Evolutionary conservation across 148 eudicot species (phyloP).

Genomic region (Heliosperma pusillum): DNA sequence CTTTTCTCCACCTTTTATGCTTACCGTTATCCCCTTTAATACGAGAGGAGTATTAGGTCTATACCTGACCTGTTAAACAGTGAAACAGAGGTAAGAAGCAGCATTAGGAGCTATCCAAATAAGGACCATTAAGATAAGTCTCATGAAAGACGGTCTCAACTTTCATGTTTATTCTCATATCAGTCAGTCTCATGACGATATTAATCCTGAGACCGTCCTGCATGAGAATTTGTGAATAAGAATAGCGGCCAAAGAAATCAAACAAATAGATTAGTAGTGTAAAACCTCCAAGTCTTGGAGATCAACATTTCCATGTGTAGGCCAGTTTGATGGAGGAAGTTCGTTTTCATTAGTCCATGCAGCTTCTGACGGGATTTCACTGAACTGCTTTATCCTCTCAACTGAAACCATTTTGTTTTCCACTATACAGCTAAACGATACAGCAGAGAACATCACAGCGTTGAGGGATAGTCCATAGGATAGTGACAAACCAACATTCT

Average conservation of each 20-base stretch:
- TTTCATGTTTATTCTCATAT: no score
- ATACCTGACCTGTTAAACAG: constrained; percentile 64
- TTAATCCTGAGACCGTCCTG: no score
- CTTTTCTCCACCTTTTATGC: constrained; percentile 85
- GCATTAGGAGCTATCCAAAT: background rate
- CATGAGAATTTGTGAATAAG: no score
- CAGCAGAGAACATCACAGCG: constrained; percentile 50
- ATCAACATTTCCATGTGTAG: constrained; percentile 61
- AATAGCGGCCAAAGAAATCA: background rate
- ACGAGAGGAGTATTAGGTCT: constrained; percentile 84
- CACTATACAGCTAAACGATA: constrained; percentile 77
- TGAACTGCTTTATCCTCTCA: constrained; percentile 88
- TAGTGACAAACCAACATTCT: constrained; percentile 79
- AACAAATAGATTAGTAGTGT: background rate
- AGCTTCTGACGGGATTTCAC: constrained; percentile 75
- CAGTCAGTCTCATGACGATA: no score
- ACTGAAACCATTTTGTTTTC: constrained; percentile 95
- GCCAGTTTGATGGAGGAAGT: constrained; percentile 75
- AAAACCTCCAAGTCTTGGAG: constrained; percentile 66
- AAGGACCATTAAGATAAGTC: background rate
- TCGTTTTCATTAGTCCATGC: constrained; percentile 63
- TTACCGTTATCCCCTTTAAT: constrained; percentile 73
- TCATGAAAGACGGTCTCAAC: background rate
- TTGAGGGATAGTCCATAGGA: constrained; percentile 95
- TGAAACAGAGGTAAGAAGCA: background rate